Conservation (phyloP, 257 asterid genomes). For the Apocynum venetum region DNA sequence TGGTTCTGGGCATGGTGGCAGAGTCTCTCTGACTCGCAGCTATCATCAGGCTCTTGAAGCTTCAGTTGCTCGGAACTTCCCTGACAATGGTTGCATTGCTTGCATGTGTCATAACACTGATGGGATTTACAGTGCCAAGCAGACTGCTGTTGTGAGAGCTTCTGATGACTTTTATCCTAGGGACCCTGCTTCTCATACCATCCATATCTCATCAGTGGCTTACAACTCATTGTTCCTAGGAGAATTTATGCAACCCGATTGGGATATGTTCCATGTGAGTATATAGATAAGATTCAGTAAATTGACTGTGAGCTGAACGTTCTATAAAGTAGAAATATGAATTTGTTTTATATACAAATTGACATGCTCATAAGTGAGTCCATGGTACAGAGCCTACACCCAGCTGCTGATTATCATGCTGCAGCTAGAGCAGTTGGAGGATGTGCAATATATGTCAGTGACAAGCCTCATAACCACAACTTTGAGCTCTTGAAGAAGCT, state of each 20-base stretch:
- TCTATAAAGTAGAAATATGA: not conserved
- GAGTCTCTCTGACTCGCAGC: constrained; percentile 89
- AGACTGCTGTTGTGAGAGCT: constrained; percentile 83
- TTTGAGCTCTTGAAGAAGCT: constrained; percentile 82
- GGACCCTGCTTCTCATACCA: constrained; percentile 96
- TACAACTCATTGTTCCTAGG: constrained; percentile 81
- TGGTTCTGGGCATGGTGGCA: constrained; percentile 96
- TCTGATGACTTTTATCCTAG: constrained; percentile 93
- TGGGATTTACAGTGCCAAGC: constrained; percentile 74
- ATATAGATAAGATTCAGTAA: not conserved
- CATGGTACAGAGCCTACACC: constrained; percentile 77
- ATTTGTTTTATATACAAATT: not conserved
- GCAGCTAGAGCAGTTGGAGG: constrained; percentile 88
- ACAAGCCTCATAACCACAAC: constrained; percentile 89
- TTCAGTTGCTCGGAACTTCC: constrained; percentile 71
- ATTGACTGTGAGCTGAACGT: not conserved
- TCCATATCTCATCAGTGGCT: constrained; percentile 85
- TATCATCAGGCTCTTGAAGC: constrained; percentile 92
- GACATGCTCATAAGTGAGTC: constrained; percentile 6
- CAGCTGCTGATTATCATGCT: constrained; percentile 90
- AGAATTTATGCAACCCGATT: constrained; percentile 91
- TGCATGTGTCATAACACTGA: constrained; percentile 98
- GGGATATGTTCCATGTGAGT: constrained; percentile 99
- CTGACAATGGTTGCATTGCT: constrained; percentile 84
- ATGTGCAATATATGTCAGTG: constrained; percentile 76